phyloP scores from a whole-genome alignment of 345 rosid genomes.

The Cardiospermum halicacabum region DNA sequence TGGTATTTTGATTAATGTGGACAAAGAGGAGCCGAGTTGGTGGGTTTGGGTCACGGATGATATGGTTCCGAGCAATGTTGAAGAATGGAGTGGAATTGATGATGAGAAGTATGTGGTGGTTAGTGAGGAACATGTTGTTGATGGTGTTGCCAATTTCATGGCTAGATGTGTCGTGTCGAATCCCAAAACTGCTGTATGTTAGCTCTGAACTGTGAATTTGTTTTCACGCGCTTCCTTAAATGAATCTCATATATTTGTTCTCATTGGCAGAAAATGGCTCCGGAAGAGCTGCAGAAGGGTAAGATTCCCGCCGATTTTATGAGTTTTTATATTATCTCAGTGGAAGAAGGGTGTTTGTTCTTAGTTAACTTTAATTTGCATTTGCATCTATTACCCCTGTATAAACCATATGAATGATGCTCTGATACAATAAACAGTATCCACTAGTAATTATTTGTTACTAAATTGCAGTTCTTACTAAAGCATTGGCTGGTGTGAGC shows the following conservation, averaged over 20 bases:
- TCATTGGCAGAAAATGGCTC: conserved; percentile 63
- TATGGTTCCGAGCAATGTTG: conserved; percentile 68
- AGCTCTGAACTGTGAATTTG: background rate
- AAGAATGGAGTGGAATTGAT: conserved; percentile 78
- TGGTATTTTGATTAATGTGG: conserved; percentile 62
- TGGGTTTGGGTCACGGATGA: conserved; percentile 97
- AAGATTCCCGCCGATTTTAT: conserved; percentile 25
- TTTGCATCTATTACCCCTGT: background rate
- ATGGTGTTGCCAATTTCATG: conserved; percentile 90
- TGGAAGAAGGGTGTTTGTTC: background rate
- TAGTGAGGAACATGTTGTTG: conserved; percentile 76
- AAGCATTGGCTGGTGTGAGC: conserved; percentile 62
- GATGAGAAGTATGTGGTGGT: conserved; percentile 67
- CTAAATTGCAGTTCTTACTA: conserved; percentile 50
- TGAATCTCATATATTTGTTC: conserved; percentile 20
- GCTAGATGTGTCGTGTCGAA: conserved; percentile 81
- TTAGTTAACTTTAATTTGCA: background rate
- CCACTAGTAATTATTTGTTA: background rate
- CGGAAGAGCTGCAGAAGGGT: conserved; percentile 85
- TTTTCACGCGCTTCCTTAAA: background rate
- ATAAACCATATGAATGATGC: background rate
- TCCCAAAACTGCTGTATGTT: conserved; percentile 68
- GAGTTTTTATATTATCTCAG: too few relatives aligned
- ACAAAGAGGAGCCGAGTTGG: conserved; percentile 82
- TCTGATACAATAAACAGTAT: background rate